These are phyloP conservation scores for Penicillium canescens DNA, from an alignment of 495 filamentous ascomycete genomes.

Conservation along the genomic window DNA sequence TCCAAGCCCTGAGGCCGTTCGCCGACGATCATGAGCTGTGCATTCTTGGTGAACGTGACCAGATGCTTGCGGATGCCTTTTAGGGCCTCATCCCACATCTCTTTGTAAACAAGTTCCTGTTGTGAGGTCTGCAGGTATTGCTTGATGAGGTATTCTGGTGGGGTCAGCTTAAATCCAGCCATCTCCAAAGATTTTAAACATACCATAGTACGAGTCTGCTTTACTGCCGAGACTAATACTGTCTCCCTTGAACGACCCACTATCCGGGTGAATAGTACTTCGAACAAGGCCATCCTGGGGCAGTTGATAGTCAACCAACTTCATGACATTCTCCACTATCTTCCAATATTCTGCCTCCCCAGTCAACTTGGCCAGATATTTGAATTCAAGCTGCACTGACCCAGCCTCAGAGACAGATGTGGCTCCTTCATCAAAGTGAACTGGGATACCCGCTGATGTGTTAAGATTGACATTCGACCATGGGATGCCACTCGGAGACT, in stretches of 20 bases:
- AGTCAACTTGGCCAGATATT: conserved; percentile 93
- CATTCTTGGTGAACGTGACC: conserved; percentile 79
- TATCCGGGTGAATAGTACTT: conserved; percentile 82
- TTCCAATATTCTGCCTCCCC: conserved; percentile 92
- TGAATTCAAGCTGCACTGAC: conserved; percentile 92
- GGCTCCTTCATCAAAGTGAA: conserved; percentile 84
- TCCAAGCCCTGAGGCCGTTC: conserved; percentile 79
- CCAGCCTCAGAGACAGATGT: conserved; percentile 93
- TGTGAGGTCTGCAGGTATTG: conserved; percentile 91
- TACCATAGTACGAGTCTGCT: conserved; percentile 93
- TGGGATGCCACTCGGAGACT: conserved; percentile 81
- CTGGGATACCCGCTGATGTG: conserved; percentile 67
- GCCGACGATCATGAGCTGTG: conserved; percentile 79
- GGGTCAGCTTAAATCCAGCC: not conserved
- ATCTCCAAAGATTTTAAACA: not conserved
- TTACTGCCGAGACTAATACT: conserved; percentile 92
- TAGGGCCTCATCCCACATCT: conserved; percentile 90
- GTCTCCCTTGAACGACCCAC: conserved; percentile 72
- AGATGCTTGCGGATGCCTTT: conserved; percentile 87
- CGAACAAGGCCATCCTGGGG: conserved; percentile 82
- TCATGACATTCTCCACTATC: conserved; percentile 84
- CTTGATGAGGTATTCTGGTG: conserved; percentile 87
- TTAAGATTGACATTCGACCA: conserved; percentile 88
- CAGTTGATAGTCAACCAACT: conserved; percentile 80
- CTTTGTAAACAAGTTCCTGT: conserved; percentile 81